Evolutionary conservation across 768 basidiomycete genomes (phyloP).

Genomic region (Termitomyces sp.): DNA sequence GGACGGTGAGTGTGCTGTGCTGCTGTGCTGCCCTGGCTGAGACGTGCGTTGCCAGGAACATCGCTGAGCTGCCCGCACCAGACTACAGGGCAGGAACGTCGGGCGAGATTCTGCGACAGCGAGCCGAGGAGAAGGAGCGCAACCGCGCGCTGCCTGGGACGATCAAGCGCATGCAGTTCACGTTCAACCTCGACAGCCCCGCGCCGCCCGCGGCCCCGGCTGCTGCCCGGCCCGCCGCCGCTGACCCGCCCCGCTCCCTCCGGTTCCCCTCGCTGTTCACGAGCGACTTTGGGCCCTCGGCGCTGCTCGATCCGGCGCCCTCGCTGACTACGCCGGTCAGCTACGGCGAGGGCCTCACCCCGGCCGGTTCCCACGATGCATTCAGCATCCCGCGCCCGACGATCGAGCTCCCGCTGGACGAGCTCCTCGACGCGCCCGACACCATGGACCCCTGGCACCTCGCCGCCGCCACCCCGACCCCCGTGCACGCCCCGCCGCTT

Average conservation of each 20-base stretch:
- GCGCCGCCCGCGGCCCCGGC: background rate
- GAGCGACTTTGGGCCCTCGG: constrained; percentile 71
- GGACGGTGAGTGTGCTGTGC: constrained; percentile 54
- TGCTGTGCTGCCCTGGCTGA: too few relatives aligned
- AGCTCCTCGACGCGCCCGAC: constrained; percentile 47
- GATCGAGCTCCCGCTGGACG: constrained; percentile 83
- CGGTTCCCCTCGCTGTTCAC: constrained; percentile 73
- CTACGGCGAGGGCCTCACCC: constrained; percentile 69
- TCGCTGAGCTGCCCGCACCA: constrained; percentile 80
- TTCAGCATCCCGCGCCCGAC: constrained; percentile 71
- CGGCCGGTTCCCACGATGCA: constrained; percentile 38
- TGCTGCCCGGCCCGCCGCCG: constrained; percentile 27
- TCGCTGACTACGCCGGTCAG: constrained; percentile 64
- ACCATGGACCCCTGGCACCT: constrained; percentile 14
- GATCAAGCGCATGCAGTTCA: constrained; percentile 88
- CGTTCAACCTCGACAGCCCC: constrained; percentile 78
- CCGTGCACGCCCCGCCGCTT: constrained; percentile 10
- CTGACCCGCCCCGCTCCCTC: constrained; percentile 38
- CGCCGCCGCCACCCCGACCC: constrained; percentile 10
- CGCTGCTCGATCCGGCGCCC: constrained; percentile 62
- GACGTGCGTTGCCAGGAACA: constrained; percentile 45
- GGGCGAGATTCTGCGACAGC: constrained; percentile 73
- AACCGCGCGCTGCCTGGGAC: constrained; percentile 63
- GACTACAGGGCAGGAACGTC: constrained; percentile 78
- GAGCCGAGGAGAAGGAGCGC: constrained; percentile 78